Base-by-base conservation (phyloP, 2,329 filamentous ascomycete species). In the Paramyrothecium sp. region DNA sequence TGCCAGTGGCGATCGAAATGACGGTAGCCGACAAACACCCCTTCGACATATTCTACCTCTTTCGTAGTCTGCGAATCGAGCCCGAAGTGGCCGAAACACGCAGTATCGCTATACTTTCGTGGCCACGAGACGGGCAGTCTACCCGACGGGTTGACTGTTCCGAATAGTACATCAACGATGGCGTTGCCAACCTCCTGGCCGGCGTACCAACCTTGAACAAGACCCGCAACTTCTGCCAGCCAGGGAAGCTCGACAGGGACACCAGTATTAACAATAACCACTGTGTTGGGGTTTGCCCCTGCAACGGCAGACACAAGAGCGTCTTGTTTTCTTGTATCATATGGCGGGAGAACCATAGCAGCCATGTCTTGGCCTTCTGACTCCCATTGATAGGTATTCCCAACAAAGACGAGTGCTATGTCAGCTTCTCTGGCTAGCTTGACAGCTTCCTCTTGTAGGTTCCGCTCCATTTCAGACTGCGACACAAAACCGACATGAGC, bases 171-270 rank as follows among this genome's bases (percentile, higher is more conserved):
- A 61, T 89, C 86, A 3, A 83, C 83, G 57, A 89, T 82, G 2
- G 84, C 84, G 61, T 89, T 88, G 4, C 86, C 87, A 38, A 81
- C 81, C 70, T 89, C 87, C 65, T 89, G 86, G 7, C 87, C 86
- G 57, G 84, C 83, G 63, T 88, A 89, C 85, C 86, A 89, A 13
- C 83, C 81, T 65, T 81, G 86, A 8, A 88, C 64, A 34, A 88
- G 80, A n/a, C 81, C 85, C 7, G 82, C 81, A 22, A 87, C 77
- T 34, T 75, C 67, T 44, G 73, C 66, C 3, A 77, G 72, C 82
- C 82, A 85, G 0, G 81, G 82, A 78, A 85, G 77, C 1, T 77
- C 75, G 17, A 84, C 73, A 3, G 86, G 83, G 0, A 85, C 85
- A 48, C 85, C 86, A 1, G 84, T 86, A 47, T 87, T 85, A 61